Evolutionary conservation across 1,284 basidiomycete genomes (phyloP).

Genomic region (Puccinia horiana): DNA sequence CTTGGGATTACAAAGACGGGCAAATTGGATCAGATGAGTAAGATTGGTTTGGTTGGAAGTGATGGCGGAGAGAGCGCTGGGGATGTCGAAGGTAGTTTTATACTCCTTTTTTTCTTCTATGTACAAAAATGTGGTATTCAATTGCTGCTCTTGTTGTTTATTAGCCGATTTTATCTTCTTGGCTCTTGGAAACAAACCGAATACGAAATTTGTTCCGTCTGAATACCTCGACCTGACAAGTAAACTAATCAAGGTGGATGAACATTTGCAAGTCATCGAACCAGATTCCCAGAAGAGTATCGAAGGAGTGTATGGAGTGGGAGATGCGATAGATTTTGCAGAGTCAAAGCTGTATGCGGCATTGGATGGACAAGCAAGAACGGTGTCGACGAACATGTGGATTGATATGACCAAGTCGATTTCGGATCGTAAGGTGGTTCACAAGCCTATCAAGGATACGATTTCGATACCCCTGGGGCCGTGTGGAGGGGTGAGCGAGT

Average conservation of each 20-base stretch:
- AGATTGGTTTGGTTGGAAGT: not conserved
- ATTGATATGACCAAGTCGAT: constrained; percentile 12
- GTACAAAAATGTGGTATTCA: not conserved
- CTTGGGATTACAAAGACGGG: constrained; percentile 28
- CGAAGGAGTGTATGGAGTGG: constrained; percentile 26
- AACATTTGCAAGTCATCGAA: constrained; percentile 22
- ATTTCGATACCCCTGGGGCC: constrained; percentile 40
- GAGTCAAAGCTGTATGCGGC: constrained; percentile 42
- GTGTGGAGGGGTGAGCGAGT: constrained; percentile 31
- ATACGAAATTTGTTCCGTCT: constrained; percentile 25
- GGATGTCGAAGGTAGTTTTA: constrained; percentile 21
- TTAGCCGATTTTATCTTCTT: constrained; percentile 48
- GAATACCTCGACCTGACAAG: constrained; percentile 8
- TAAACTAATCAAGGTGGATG: constrained; percentile 21
- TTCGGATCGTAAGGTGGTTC: not conserved
- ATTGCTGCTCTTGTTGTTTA: not conserved
- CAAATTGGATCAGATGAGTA: constrained; percentile 33
- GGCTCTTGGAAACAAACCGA: constrained; percentile 46
- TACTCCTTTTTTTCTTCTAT: not conserved
- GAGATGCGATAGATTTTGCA: constrained; percentile 35
- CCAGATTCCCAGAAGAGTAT: constrained; percentile 6
- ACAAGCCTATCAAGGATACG: constrained; percentile 41
- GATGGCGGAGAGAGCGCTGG: not conserved
- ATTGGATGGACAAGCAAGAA: constrained; percentile 38
- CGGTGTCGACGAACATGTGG: constrained; percentile 28